A percentile compares a stretch with the other conserved stretches of the same genome.
Evolutionary conservation across 169 alveolate species (phyloP).

Genomic region (Eimeria necatrix): DNA sequence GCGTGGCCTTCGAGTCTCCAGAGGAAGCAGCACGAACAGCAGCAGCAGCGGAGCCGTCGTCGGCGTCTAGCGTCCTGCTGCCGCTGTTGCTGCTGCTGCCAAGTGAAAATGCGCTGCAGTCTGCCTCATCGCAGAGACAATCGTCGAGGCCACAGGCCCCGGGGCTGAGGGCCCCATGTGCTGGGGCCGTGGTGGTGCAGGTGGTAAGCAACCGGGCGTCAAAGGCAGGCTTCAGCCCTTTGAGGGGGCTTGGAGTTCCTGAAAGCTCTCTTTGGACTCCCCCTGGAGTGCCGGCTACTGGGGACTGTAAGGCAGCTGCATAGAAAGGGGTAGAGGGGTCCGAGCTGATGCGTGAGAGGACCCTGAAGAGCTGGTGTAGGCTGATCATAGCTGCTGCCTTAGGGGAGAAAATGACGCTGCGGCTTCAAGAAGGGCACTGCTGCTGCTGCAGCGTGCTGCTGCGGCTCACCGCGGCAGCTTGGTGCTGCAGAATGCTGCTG

Average conservation of each 20-base stretch:
- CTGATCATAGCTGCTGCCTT: conserved; percentile 14
- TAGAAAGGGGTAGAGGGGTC: conserved; percentile 30
- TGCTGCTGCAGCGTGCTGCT: neutral
- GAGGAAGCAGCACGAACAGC: neutral
- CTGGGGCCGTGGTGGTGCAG: neutral
- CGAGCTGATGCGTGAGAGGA: neutral
- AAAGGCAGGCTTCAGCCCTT: neutral
- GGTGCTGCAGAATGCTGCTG: too few species aligned
- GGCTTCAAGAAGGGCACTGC: neutral
- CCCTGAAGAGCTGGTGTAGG: conserved; percentile 2
- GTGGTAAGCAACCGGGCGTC: neutral
- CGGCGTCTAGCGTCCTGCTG: neutral
- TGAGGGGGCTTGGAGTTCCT: conserved; percentile 3
- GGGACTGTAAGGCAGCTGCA: neutral
- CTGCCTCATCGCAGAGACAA: neutral
- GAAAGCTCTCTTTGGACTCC: neutral
- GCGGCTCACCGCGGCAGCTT: neutral
- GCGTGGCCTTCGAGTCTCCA: neutral
- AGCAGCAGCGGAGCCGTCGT: conserved; percentile 1
- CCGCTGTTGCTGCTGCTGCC: conserved; percentile 18
- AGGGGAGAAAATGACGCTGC: neutral
- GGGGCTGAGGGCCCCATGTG: neutral
- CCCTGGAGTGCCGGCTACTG: neutral
- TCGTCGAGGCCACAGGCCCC: neutral
- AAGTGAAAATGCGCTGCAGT: neutral